Conservation (phyloP, 1,139 yeast species). For the Saccharomyces hybrid region DNA sequence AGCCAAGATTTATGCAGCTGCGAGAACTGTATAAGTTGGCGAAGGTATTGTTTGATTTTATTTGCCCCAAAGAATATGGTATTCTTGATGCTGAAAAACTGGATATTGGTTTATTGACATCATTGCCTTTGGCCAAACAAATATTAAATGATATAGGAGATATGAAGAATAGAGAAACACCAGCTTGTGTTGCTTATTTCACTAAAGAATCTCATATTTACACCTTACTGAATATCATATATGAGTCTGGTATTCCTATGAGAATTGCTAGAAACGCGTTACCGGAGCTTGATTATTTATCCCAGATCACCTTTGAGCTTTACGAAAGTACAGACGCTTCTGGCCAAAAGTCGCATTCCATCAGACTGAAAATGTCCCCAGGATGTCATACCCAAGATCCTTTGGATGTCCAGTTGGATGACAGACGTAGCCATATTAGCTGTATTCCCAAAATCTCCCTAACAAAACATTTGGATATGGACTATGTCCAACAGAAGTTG, state of each 20-base stretch:
- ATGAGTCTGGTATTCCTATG: constrained; percentile 89
- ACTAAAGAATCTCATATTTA: constrained; percentile 97
- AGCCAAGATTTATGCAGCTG: constrained; percentile 67
- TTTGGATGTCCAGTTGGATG: constrained; percentile 89
- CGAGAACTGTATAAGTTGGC: constrained; percentile 85
- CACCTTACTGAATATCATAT: constrained; percentile 80
- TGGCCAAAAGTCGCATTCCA: constrained; percentile 73
- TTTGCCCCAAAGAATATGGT: constrained; percentile 98
- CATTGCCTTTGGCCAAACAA: constrained; percentile 88
- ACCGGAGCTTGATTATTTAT: constrained; percentile 91
- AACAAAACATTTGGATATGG: constrained; percentile 90
- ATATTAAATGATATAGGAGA: constrained; percentile 71
- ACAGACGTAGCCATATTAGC: constrained; percentile 92
- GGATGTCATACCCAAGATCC: constrained; percentile 99
- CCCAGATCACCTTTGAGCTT: constrained; percentile 89
- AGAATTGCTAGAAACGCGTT: constrained; percentile 88
- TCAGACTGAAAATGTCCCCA: constrained; percentile 83
- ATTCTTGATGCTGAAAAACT: constrained; percentile 91
- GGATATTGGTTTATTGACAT: constrained; percentile 90
- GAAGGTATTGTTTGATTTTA: constrained; percentile 90
- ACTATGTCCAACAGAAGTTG: constrained; percentile 74
- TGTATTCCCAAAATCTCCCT: constrained; percentile 86
- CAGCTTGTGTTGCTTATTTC: constrained; percentile 83
- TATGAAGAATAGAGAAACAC: constrained; percentile 68
- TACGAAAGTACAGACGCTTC: constrained; percentile 71